Evolutionary conservation across 2,329 filamentous ascomycete species (phyloP).

Genomic region (Didymella exigua): DNA sequence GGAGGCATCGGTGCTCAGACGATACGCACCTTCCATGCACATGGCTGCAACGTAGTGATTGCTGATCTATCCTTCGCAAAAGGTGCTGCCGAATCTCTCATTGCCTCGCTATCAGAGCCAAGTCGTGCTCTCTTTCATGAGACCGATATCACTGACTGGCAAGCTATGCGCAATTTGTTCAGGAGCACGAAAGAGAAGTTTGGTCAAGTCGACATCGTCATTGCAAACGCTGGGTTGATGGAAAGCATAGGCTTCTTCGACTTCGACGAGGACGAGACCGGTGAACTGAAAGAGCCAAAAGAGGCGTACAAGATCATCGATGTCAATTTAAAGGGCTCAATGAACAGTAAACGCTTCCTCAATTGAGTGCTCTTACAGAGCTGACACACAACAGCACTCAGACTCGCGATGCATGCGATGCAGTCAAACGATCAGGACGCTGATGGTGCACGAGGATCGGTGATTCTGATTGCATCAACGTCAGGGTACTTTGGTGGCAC

Average conservation of each 20-base stretch:
- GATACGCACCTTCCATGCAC: slow-evolving; percentile 43
- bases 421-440: slow-evolving; percentile 39
- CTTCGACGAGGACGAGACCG: slow-evolving; percentile 40
- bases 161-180: slow-evolving; percentile 45
- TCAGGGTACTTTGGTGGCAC: slow-evolving; percentile 54
- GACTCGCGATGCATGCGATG: slow-evolving; percentile 40
- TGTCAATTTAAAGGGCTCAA: slow-evolving; percentile 53
- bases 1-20: slow-evolving; percentile 52
- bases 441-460: slow-evolving; percentile 40
- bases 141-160: slow-evolving; percentile 48
- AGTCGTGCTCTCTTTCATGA: slow-evolving; percentile 45
- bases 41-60: slow-evolving; percentile 50
- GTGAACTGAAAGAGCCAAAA: slow-evolving; percentile 35
- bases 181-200: slow-evolving; percentile 40
- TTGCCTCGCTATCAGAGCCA: slow-evolving; percentile 34
- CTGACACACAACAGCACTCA: slow-evolving; percentile 26
- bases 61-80: slow-evolving; percentile 40
- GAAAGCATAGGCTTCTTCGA: slow-evolving; percentile 40
- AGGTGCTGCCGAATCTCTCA: slow-evolving; percentile 36
- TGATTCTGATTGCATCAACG: slow-evolving; percentile 51
- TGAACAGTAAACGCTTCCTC: slow-evolving; percentile 48
- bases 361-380: neutral
- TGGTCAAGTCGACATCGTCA: slow-evolving; percentile 48
- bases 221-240: slow-evolving; percentile 54
- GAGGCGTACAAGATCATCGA: slow-evolving; percentile 41